Conservation (phyloP, 2,329 filamentous ascomycete genomes). For the Diaporthe nobilis region DNA sequence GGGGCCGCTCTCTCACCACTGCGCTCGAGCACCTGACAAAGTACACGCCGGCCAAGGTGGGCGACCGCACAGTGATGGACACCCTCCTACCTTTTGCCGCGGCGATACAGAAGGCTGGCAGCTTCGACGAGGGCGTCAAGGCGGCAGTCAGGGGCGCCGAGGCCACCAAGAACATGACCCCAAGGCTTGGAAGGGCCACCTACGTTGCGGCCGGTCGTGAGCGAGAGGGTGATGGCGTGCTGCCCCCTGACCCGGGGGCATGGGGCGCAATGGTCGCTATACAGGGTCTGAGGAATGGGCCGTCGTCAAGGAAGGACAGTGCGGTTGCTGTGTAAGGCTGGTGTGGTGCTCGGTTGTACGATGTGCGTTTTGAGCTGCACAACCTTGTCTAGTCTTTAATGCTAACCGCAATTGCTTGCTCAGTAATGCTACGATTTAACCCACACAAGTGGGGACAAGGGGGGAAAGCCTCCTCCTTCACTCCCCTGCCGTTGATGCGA, state of each 20-base stretch:
- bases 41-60: slow-evolving; percentile 69
- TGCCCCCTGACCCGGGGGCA: slow-evolving; percentile 79
- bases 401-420: background rate
- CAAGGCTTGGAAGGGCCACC: slow-evolving; percentile 76
- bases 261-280: slow-evolving; percentile 76
- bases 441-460: background rate
- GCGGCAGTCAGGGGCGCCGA: slow-evolving; percentile 73
- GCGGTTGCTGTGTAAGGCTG: background rate
- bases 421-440: background rate
- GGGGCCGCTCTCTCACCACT: slow-evolving; percentile 57
- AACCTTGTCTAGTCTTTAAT: background rate
- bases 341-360: background rate
- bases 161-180: slow-evolving; percentile 74
- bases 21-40: slow-evolving; percentile 63
- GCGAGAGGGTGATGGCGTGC: slow-evolving; percentile 30
- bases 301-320: slow-evolving; percentile 17
- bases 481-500: background rate
- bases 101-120: slow-evolving; percentile 58
- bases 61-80: slow-evolving; percentile 72
- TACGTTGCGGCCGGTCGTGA: slow-evolving; percentile 73
- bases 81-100: slow-evolving; percentile 68
- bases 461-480: background rate
- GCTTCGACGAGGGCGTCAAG: slow-evolving; percentile 69
- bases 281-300: slow-evolving; percentile 51
- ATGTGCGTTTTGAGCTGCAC: background rate